These are phyloP conservation scores for Digitaria exilis DNA, from an alignment of 202 grass and related monocot species.

Conservation along the genomic window DNA sequence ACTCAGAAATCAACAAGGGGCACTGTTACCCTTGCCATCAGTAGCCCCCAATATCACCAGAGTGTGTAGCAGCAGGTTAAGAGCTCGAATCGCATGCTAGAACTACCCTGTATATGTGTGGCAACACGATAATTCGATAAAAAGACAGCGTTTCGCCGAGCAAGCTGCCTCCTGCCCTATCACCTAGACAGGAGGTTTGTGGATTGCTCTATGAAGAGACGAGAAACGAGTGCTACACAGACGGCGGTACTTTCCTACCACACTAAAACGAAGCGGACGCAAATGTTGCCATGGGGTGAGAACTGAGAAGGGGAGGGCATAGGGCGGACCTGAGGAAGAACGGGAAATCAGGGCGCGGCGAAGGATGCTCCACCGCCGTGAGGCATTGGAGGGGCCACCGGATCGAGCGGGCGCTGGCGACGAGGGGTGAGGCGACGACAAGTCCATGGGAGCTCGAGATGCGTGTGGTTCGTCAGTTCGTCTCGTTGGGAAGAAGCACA, in stretches of 20 bases:
- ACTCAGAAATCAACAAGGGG: background rate
- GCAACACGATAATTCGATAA: background rate
- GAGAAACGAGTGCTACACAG: background rate
- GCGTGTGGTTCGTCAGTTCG: background rate
- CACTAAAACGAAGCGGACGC: conserved; percentile 16
- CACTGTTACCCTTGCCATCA: background rate
- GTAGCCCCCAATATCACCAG: background rate
- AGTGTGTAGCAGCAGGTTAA: background rate
- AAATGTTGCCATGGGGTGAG: background rate
- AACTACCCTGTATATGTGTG: background rate
- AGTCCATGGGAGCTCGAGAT: conserved; percentile 34
- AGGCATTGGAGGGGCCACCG: conserved; percentile 41
- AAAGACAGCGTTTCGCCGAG: background rate
- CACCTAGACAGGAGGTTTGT: background rate
- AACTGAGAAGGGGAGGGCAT: conserved; percentile 5
- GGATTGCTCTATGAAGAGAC: background rate
- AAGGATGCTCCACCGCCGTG: conserved; percentile 69
- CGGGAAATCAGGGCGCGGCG: conserved; percentile 56
- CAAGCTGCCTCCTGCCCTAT: background rate
- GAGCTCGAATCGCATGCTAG: conserved; percentile 5
- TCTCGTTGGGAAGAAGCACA: too few relatives aligned
- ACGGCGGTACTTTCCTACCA: background rate
- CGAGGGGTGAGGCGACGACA: conserved; percentile 7
- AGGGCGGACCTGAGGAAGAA: conserved; percentile 42
- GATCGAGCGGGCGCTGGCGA: conserved; percentile 26